Percentiles rank a stretch among this genome's conserved stretches.
Conservation (phyloP, 345 rosid species). For the Brassica rapa region DNA sequence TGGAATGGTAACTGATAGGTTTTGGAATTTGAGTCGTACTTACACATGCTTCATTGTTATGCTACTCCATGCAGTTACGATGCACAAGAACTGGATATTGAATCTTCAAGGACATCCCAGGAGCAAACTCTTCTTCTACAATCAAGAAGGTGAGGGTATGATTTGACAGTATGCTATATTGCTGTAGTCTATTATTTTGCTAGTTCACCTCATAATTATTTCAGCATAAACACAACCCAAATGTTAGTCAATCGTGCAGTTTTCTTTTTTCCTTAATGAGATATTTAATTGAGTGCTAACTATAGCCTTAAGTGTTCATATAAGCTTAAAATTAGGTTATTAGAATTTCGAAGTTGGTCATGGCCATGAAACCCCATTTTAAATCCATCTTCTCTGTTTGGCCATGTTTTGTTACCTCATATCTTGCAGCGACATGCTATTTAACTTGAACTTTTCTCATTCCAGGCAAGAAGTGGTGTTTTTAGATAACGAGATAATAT, state of each 20-base stretch:
- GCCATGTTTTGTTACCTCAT: neutral
- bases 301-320: neutral
- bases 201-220: too few relatives aligned
- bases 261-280: neutral
- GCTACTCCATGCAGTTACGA: constrained; percentile 44
- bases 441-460: constrained; percentile 5
- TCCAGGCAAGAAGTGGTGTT: constrained; percentile 59
- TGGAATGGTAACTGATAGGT: too few relatives aligned
- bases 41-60: constrained; percentile 2
- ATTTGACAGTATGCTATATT: neutral
- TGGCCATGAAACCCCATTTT: neutral
- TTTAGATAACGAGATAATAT: constrained; percentile 67
- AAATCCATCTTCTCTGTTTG: constrained; percentile 15
- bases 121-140: constrained; percentile 58
- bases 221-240: neutral
- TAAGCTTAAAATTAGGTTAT: neutral
- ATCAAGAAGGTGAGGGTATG: constrained; percentile 52
- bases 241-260: constrained; percentile 5
- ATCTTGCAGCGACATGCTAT: neutral
- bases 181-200: neutral
- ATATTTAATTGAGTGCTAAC: neutral
- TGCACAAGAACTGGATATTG: constrained; percentile 56
- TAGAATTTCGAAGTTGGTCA: neutral
- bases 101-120: constrained; percentile 46
- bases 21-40: constrained; percentile 14